A percentile compares a stretch with the other conserved stretches of the same genome.
These are phyloP conservation scores for Aspergillus ibericus DNA, from an alignment of 2,329 filamentous ascomycete species.

Conservation along the genomic window DNA sequence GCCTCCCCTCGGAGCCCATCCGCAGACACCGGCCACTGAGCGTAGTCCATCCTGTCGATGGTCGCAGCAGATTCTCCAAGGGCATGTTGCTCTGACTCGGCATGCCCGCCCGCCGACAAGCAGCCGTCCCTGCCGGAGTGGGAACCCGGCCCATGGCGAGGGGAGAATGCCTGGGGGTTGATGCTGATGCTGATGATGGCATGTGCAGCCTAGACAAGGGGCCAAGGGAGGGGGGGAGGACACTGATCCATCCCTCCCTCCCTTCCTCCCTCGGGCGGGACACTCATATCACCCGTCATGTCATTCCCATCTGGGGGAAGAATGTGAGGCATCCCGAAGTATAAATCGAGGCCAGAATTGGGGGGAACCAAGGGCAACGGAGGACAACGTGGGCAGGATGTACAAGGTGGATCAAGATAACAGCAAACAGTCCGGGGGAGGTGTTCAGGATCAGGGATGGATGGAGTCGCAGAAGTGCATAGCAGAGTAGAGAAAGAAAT, in stretches of 20 bases:
- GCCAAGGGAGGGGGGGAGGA: not conserved
- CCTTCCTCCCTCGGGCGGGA: not conserved
- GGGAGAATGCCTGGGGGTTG: not conserved
- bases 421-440: slow-evolving; percentile 4
- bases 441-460: not conserved
- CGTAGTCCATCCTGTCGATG: not conserved
- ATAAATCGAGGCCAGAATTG: not conserved
- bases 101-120: not conserved
- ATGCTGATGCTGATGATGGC: not conserved
- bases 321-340: not conserved
- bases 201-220: not conserved
- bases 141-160: not conserved
- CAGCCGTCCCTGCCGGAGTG: not conserved
- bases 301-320: not conserved
- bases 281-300: not conserved
- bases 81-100: not conserved
- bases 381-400: not conserved
- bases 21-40: not conserved
- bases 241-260: not conserved
- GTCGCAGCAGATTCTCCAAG: not conserved
- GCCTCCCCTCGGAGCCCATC: not conserved
- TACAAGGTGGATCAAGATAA: slow-evolving; percentile 5
- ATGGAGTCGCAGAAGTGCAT: slow-evolving; percentile 13
- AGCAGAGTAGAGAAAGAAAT: slow-evolving; percentile 9
- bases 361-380: not conserved